Base-by-base conservation (phyloP, 75 land plant species). In the Pinus tabuliformis region DNA sequence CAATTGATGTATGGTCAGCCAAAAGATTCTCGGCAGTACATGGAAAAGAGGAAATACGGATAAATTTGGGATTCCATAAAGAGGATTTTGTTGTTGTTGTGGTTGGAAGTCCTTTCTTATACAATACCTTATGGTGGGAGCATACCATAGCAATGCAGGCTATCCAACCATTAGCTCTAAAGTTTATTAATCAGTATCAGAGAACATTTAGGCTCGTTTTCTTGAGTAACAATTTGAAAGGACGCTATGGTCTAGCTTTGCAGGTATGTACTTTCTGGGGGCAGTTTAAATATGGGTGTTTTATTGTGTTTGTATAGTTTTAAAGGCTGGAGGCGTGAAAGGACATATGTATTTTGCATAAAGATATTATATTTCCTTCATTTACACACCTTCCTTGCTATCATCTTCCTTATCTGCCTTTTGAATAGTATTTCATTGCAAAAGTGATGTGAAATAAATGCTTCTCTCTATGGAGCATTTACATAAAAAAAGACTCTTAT, bases 21-120 rank as follows among this genome's bases (percentile, higher is more conserved):
- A 86, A 96, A 73, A 72, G 54, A 57, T 94, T 85, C 77, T 73
- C 65, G 61, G 72, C 49, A 22, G 62, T 78, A 14, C 97, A 96
- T 66, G 76, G 79, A 6, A 89, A 85, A 74, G 33, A 73, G 76
- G 76, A 79, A 26, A 13, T 90, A 39, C 83, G 99, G 60, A 37
- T 78, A 66, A 77, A 83, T 11, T 58, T 85, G 76, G 89, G 88
- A 60, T 82, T 88, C 39, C 26, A 16, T 63, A 42, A 84, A 42
- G 81, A 85, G 76, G 98, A 96, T 62, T 72, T 90, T 72, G 62
- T 90, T 24, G 84, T 94, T 61, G 33, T 85, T 22, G 77, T 94
- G 77, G 82, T 90, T 73, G 97, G 99, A 70, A 94, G 93, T 76
- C 87, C 93, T 73, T 83, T 89, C 74, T 80, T 88, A 57, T 92